These are phyloP conservation scores for Anethum foeniculum DNA, from an alignment of 140 eudicot species.

Conservation along the genomic window DNA sequence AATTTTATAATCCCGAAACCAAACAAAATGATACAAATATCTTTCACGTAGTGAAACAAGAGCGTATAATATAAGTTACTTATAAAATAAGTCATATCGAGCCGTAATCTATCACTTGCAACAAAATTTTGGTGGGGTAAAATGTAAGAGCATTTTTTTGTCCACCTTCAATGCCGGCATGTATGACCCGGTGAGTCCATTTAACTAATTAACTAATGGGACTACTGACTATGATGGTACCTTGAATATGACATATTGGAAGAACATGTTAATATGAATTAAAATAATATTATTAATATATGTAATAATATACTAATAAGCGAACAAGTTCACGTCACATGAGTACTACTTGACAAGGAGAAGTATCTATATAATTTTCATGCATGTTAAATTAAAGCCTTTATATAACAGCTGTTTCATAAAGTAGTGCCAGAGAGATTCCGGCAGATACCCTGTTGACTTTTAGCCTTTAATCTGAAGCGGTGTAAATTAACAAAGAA, in stretches of 20 bases:
- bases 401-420: neutral
- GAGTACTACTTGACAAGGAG: neutral
- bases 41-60: no score
- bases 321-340: neutral
- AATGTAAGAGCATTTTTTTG: neutral
- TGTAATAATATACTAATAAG: no score
- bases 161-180: neutral
- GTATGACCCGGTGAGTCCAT: neutral
- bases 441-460: neutral
- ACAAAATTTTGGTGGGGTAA: no score
- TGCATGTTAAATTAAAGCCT: neutral
- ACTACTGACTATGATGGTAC: neutral
- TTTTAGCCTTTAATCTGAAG: no score
- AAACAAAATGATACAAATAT: no score
- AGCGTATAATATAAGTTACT: no score
- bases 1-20: no score
- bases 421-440: neutral
- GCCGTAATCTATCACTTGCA: no score
- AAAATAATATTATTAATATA: no score
- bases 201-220: neutral
- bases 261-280: neutral
- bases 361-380: neutral
- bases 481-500: no score
- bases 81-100: no score
- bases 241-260: neutral